phyloP scores from a whole-genome alignment of 495 filamentous ascomycete genomes.

The Tuber calosporum region DNA sequence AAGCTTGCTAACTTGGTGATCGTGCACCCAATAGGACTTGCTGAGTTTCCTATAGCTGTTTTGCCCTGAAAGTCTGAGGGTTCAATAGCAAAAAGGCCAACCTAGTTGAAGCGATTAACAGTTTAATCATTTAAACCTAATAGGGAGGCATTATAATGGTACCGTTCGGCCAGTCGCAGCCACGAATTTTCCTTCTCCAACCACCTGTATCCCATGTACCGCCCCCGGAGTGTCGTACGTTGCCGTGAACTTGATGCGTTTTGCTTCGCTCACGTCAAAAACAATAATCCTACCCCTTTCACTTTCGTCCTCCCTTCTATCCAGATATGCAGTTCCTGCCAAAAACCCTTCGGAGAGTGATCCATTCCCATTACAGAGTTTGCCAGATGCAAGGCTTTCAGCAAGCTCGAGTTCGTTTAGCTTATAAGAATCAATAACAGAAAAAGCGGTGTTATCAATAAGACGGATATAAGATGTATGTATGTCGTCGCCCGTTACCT shows the following conservation, averaged over 20 bases:
- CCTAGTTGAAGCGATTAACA: constrained; percentile 18
- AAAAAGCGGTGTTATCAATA: constrained; percentile 56
- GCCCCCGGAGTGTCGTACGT: constrained; percentile 62
- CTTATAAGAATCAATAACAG: constrained; percentile 49
- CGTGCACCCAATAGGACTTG: neutral
- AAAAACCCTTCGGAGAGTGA: constrained; percentile 70
- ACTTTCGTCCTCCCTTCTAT: constrained; percentile 46
- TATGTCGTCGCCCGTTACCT: constrained; percentile 48
- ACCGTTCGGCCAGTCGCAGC: constrained; percentile 83
- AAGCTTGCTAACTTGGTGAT: constrained; percentile 66
- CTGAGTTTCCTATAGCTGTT: constrained; percentile 42
- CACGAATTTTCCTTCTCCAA: constrained; percentile 70
- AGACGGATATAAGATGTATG: constrained; percentile 40
- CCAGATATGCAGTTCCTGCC: constrained; percentile 74
- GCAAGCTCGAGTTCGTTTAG: constrained; percentile 65
- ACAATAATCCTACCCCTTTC: constrained; percentile 72
- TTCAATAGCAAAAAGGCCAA: constrained; percentile 46
- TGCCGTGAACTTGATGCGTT: constrained; percentile 59
- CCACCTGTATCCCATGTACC: constrained; percentile 62
- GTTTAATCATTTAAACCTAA: neutral
- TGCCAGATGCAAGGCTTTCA: constrained; percentile 73
- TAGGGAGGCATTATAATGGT: constrained; percentile 26
- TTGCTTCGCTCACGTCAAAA: constrained; percentile 69
- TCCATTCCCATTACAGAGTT: constrained; percentile 58
- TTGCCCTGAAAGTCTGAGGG: constrained; percentile 33